These are phyloP conservation scores for Penicillium samsonianum DNA, from an alignment of 495 filamentous ascomycete species.

Conservation along the genomic window DNA sequence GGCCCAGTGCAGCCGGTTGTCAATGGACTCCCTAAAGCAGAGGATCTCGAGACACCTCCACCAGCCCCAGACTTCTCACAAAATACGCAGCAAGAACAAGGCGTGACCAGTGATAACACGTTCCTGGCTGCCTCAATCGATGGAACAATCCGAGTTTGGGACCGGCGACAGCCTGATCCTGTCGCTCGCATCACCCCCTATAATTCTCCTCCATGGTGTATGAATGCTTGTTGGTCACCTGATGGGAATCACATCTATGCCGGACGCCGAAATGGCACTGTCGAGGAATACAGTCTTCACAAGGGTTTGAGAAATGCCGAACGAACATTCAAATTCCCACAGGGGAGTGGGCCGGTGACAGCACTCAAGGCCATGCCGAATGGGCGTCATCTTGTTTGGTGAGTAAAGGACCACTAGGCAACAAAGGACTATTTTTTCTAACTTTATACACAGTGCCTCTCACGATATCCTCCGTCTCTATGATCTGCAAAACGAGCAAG, in stretches of 20 bases:
- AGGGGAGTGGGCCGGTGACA: constrained; percentile 85
- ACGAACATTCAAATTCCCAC: constrained; percentile 86
- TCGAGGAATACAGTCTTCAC: constrained; percentile 91
- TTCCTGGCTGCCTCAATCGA: constrained; percentile 89
- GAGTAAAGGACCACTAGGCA: constrained; percentile 26
- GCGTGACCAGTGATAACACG: constrained; percentile 58
- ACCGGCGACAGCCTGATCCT: constrained; percentile 73
- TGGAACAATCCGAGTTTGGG: constrained; percentile 89
- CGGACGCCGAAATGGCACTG: constrained; percentile 87
- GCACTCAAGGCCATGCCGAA: constrained; percentile 90
- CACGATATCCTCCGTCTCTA: constrained; percentile 94
- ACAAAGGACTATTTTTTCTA: constrained; percentile 4
- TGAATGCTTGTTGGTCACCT: constrained; percentile 96
- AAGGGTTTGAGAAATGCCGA: constrained; percentile 74
- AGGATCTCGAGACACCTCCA: constrained; percentile 40
- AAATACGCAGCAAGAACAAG: constrained; percentile 36
- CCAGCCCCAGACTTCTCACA: constrained; percentile 36
- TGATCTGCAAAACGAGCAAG: constrained; percentile 71
- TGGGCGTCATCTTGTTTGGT: constrained; percentile 89
- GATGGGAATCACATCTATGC: constrained; percentile 96
- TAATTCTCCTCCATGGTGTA: constrained; percentile 92
- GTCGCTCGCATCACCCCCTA: constrained; percentile 74
- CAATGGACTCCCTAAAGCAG: constrained; percentile 57
- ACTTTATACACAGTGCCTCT: constrained; percentile 61
- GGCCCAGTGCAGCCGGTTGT: constrained; percentile 28